Conservation (phyloP, 164 flowering plant species). For the Tetracentron sinense region DNA sequence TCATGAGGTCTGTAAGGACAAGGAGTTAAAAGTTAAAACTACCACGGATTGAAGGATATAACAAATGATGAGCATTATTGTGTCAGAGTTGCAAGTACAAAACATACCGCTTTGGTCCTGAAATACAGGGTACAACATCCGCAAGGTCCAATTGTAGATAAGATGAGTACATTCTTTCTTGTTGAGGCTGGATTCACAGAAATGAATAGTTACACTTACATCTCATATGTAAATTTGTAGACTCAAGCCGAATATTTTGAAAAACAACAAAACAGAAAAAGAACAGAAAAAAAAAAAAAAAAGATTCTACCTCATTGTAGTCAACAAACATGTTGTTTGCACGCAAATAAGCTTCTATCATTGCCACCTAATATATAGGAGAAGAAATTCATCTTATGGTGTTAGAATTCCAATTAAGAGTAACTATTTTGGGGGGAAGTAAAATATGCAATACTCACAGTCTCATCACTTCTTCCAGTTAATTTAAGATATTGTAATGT, state of each 20-base stretch:
- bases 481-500: conserved; percentile 74
- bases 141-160: conserved; percentile 57
- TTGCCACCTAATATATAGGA: conserved; percentile 39
- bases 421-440: not conserved
- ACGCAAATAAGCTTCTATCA: conserved; percentile 76
- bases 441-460: conserved; percentile 48
- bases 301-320: conserved; percentile 55
- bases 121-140: conserved; percentile 77
- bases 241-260: not conserved
- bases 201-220: not conserved
- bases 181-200: conserved; percentile 50
- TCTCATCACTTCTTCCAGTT: conserved; percentile 87
- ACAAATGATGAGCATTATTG: not conserved
- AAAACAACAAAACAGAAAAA: too few relatives aligned
- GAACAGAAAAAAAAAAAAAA: conserved; percentile 1
- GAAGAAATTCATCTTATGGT: not conserved
- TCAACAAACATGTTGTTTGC: conserved; percentile 88
- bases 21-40: not conserved
- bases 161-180: conserved; percentile 62
- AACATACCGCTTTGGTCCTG: conserved; percentile 75
- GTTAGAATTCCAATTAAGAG: not conserved
- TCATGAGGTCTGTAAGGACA: conserved; percentile 71
- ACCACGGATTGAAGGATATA: not conserved
- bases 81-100: not conserved
- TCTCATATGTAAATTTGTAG: not conserved